These are phyloP conservation scores for Lojkania enalia DNA, from an alignment of 2,329 filamentous ascomycete species.

Conservation along the genomic window DNA sequence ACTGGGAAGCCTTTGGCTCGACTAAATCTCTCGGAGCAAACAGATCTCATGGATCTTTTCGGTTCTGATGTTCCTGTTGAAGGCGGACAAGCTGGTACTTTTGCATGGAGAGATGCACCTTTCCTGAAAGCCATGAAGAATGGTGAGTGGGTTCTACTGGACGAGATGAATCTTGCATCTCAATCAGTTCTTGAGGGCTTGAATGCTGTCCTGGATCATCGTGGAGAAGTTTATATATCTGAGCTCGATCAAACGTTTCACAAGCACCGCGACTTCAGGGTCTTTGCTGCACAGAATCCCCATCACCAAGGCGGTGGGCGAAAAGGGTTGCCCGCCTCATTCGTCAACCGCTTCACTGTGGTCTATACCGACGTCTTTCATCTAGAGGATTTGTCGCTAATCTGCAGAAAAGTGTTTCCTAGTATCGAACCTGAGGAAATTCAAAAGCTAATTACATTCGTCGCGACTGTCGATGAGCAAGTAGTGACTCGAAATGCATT, in stretches of 20 bases:
- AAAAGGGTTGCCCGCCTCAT: constrained; percentile 91
- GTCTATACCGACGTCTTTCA: constrained; percentile 94
- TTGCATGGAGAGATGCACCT: constrained; percentile 93
- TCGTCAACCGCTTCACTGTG: constrained; percentile 97
- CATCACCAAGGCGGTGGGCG: constrained; percentile 95
- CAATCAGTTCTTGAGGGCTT: constrained; percentile 95
- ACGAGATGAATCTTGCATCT: constrained; percentile 98
- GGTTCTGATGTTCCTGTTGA: constrained; percentile 95
- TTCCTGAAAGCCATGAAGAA: constrained; percentile 96
- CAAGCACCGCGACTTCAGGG: constrained; percentile 83
- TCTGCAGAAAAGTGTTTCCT: constrained; percentile 79
- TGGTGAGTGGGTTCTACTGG: constrained; percentile 93
- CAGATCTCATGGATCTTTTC: constrained; percentile 95
- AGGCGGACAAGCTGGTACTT: constrained; percentile 85
- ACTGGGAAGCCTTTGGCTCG: constrained; percentile 82
- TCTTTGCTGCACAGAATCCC: constrained; percentile 96
- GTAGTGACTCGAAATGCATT: constrained; percentile 62
- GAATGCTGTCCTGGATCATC: constrained; percentile 94
- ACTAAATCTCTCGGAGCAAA: constrained; percentile 98
- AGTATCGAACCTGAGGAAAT: constrained; percentile 62
- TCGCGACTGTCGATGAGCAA: constrained; percentile 76
- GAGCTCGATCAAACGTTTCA: constrained; percentile 94
- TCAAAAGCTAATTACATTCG: constrained; percentile 72
- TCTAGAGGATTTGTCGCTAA: constrained; percentile 76
- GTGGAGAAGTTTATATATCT: constrained; percentile 92